Evolutionary conservation across 495 filamentous ascomycete genomes (phyloP).

Genomic region (Geopyxis carbonaria): DNA sequence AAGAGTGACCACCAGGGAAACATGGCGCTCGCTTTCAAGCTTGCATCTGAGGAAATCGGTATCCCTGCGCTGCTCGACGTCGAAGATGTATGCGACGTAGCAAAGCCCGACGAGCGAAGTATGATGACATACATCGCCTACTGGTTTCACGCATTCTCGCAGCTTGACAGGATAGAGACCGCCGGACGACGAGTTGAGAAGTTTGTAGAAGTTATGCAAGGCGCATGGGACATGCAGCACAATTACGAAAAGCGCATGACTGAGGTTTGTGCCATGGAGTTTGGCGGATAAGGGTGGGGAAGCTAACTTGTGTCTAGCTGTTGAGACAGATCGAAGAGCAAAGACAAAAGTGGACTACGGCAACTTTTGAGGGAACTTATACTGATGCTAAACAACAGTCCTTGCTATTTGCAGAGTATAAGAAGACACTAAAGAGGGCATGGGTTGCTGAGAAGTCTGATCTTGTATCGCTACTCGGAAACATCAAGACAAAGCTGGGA

Average conservation of each 20-base stretch:
- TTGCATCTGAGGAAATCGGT: slow-evolving; percentile 88
- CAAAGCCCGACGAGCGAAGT: slow-evolving; percentile 85
- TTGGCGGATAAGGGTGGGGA: neutral
- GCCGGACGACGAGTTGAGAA: slow-evolving; percentile 92
- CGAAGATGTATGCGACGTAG: slow-evolving; percentile 93
- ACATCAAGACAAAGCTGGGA: slow-evolving; percentile 94
- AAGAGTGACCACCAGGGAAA: slow-evolving; percentile 91
- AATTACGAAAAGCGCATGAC: slow-evolving; percentile 80
- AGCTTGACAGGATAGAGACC: slow-evolving; percentile 95
- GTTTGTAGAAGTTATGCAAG: slow-evolving; percentile 96
- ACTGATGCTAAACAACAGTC: slow-evolving; percentile 81
- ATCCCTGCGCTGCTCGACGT: slow-evolving; percentile 92
- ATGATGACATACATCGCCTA: slow-evolving; percentile 99
- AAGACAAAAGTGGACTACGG: slow-evolving; percentile 52
- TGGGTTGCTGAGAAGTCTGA: slow-evolving; percentile 98
- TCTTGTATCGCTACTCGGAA: slow-evolving; percentile 79
- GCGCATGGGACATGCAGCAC: slow-evolving; percentile 99
- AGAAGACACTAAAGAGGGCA: slow-evolving; percentile 67
- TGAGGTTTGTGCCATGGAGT: slow-evolving; percentile 21
- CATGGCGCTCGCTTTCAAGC: slow-evolving; percentile 93
- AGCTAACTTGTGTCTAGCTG: slow-evolving; percentile 29
- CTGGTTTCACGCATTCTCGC: slow-evolving; percentile 98
- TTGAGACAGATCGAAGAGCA: slow-evolving; percentile 57
- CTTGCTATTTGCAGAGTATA: slow-evolving; percentile 65
- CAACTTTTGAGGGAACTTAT: slow-evolving; percentile 81